Evolutionary conservation across 768 basidiomycete genomes (phyloP).

Genomic region (Cystobasidium tubakii): DNA sequence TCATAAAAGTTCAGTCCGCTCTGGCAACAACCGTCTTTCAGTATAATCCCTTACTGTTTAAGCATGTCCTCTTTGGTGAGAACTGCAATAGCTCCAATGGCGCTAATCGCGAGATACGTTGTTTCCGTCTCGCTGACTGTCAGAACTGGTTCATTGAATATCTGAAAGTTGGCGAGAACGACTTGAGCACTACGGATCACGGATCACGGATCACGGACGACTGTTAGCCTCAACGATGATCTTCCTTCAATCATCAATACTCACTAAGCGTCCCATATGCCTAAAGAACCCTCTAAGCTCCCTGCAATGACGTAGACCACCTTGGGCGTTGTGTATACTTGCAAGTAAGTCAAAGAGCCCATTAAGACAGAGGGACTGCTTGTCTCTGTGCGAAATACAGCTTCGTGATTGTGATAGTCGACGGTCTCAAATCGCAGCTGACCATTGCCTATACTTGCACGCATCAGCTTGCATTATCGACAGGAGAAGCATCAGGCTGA

Average conservation of each 20-base stretch:
- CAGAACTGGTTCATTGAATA: background rate
- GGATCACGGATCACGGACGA: no score
- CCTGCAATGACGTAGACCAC: background rate
- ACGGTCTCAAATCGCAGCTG: background rate
- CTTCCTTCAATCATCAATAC: no score
- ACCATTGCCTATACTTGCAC: background rate
- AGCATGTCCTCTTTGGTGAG: conserved; percentile 63
- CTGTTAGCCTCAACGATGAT: no score
- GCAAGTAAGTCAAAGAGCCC: background rate
- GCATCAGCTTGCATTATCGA: background rate
- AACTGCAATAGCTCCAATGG: conserved; percentile 59
- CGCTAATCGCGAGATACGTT: conserved; percentile 39
- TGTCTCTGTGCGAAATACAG: background rate
- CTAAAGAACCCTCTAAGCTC: background rate
- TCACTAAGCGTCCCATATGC: conserved; percentile 5
- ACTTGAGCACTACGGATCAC: background rate
- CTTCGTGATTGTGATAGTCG: background rate
- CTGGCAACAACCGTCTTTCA: no score
- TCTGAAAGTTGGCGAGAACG: background rate
- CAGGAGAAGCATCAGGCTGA: background rate
- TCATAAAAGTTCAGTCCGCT: conserved; percentile 17
- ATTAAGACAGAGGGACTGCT: background rate
- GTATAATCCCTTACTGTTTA: conserved; percentile 62
- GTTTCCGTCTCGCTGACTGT: background rate
- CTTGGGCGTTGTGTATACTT: background rate